Evolutionary conservation across 345 rosid genomes (phyloP).

Genomic region (Eucalyptus regnans): DNA sequence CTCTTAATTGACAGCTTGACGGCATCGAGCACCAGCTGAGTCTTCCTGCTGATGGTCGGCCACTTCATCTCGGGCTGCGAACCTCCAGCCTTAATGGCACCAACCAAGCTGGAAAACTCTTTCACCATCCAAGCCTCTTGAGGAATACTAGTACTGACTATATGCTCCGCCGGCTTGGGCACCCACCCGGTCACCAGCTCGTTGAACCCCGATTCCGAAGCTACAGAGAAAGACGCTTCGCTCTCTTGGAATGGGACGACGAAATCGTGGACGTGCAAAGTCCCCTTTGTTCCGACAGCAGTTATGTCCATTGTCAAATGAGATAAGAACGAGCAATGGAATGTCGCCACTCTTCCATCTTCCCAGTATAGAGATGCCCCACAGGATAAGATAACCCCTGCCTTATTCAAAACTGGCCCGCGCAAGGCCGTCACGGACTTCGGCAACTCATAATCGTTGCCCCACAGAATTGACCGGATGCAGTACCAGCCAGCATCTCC

Average conservation of each 20-base stretch:
- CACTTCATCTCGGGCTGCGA: constrained; percentile 55
- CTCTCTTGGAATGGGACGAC: constrained; percentile 53
- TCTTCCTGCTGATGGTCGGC: constrained; percentile 57
- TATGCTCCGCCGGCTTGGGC: constrained; percentile 26
- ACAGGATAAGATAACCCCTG: constrained; percentile 55
- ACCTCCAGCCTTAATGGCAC: constrained; percentile 32
- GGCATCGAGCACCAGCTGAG: constrained; percentile 59
- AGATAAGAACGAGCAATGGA: constrained; percentile 64
- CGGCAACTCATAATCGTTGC: constrained; percentile 51
- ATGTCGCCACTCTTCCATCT: constrained; percentile 47
- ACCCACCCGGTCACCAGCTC: constrained; percentile 40
- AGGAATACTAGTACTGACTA: constrained; percentile 31
- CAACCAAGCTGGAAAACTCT: constrained; percentile 59
- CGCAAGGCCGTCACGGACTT: constrained; percentile 39
- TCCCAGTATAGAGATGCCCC: constrained; percentile 67
- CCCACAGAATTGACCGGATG: constrained; percentile 45
- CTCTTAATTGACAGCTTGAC: constrained; percentile 49
- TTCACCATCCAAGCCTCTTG: constrained; percentile 78
- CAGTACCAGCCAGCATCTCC: constrained; percentile 95
- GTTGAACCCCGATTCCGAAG: constrained; percentile 33
- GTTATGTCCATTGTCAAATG: constrained; percentile 69
- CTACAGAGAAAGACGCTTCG: constrained; percentile 32
- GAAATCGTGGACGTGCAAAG: constrained; percentile 55
- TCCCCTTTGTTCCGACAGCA: constrained; percentile 56
- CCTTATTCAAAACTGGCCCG: constrained; percentile 37